Conservation (phyloP, 306 rosid species). For the Inga leiocalycina region DNA sequence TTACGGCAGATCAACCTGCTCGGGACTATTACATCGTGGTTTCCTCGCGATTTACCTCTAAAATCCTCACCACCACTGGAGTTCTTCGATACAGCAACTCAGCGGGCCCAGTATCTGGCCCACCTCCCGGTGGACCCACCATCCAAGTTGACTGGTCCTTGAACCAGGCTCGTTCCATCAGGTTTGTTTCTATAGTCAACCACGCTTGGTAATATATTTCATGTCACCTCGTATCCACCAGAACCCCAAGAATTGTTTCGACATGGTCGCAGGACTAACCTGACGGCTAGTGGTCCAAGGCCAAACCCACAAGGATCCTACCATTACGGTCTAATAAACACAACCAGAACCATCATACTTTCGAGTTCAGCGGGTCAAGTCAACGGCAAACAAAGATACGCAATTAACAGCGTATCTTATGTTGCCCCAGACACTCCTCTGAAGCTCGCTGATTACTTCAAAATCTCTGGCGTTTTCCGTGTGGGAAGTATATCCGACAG, state of each 20-base stretch:
- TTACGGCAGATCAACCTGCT: constrained; percentile 88
- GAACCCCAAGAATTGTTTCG: background rate
- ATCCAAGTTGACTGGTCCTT: constrained; percentile 96
- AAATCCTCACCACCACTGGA: constrained; percentile 67
- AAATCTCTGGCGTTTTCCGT: constrained; percentile 76
- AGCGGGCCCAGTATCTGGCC: constrained; percentile 75
- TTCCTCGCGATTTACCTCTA: constrained; percentile 70
- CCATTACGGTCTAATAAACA: constrained; percentile 82
- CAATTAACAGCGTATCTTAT: constrained; percentile 84
- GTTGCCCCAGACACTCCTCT: constrained; percentile 89
- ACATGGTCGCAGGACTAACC: constrained; percentile 75
- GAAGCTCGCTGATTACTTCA: constrained; percentile 88
- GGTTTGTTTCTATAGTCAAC: constrained; percentile 39
- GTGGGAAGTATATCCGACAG: constrained; percentile 79
- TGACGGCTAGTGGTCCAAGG: constrained; percentile 98
- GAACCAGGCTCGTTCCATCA: constrained; percentile 97
- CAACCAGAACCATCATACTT: constrained; percentile 67
- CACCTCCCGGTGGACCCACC: constrained; percentile 98
- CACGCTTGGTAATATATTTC: background rate
- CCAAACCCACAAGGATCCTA: constrained; percentile 99
- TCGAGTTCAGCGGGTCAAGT: constrained; percentile 76
- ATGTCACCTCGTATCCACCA: background rate
- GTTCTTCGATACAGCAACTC: constrained; percentile 84
- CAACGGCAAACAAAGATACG: constrained; percentile 84
- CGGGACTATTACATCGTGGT: constrained; percentile 79